A percentile compares a stretch with the other conserved stretches of the same genome.
phyloP scores from a whole-genome alignment of 257 asterid genomes.

The Ilex aquifolium region DNA sequence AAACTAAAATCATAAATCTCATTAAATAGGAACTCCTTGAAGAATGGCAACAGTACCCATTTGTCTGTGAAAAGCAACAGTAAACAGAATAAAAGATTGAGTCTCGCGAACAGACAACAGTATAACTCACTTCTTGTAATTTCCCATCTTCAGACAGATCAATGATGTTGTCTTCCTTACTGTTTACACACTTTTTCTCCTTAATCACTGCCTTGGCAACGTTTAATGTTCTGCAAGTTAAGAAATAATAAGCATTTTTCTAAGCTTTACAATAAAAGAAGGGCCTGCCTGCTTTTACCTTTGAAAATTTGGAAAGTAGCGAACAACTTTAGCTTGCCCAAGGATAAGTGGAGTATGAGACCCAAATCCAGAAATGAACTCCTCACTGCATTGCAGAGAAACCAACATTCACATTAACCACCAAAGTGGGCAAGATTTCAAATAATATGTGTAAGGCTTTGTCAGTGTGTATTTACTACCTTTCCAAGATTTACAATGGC shows the following conservation, averaged over 20 bases:
- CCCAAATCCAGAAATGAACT: constrained; percentile 84
- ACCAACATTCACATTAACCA: constrained; percentile 17
- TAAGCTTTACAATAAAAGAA: constrained; percentile 8
- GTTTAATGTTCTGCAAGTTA: constrained; percentile 51
- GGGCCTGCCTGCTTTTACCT: constrained; percentile 43
- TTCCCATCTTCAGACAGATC: constrained; percentile 65
- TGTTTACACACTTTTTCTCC: constrained; percentile 66
- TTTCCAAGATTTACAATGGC: background rate
- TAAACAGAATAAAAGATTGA: constrained; percentile 6
- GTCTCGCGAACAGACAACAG: constrained; percentile 1
- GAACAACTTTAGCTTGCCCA: constrained; percentile 85
- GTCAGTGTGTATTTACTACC: background rate
- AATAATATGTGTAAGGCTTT: constrained; percentile 1
- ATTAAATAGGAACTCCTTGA: too few species aligned
- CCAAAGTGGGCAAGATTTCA: constrained; percentile 13
- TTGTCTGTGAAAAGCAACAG: constrained; percentile 10
- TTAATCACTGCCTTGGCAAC: constrained; percentile 70
- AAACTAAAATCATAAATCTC: too few species aligned
- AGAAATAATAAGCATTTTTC: constrained; percentile 23
- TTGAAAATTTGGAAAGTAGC: constrained; percentile 67
- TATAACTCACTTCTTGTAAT: constrained; percentile 68
- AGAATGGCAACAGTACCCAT: background rate
- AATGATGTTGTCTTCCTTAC: constrained; percentile 62
- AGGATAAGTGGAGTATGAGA: constrained; percentile 80
- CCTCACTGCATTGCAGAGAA: constrained; percentile 55